Percentiles rank a stretch among this genome's conserved stretches.
These are phyloP conservation scores for Vaccinium corymbosum DNA, from an alignment of 148 eudicot genomes.

Conservation along the genomic window DNA sequence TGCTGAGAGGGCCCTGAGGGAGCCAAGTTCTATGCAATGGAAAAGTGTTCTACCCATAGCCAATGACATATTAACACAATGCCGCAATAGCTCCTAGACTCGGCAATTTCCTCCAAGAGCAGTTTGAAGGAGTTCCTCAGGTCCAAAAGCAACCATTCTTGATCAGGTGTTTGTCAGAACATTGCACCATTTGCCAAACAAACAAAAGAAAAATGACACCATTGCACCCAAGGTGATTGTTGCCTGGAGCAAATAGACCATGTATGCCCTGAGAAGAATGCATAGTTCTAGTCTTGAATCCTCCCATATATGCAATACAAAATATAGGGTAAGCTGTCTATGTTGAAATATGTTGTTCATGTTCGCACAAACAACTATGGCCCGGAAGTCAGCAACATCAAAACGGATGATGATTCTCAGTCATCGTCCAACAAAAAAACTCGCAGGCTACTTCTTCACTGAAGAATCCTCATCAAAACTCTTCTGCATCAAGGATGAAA, in stretches of 20 bases:
- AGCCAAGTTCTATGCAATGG: neutral
- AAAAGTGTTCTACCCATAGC: neutral
- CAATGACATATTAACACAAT: neutral
- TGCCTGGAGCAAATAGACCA: neutral
- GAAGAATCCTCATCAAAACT: too few species aligned
- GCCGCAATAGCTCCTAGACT: neutral
- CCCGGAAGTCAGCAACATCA: too few species aligned
- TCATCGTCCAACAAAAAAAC: too few species aligned
- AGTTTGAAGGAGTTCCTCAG: conserved; percentile 1
- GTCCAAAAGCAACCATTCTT: neutral
- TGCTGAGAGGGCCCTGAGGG: neutral
- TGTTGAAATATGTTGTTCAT: too few species aligned
- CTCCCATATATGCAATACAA: too few species aligned
- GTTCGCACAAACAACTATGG: too few species aligned
- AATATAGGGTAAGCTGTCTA: too few species aligned
- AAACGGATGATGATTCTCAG: too few species aligned
- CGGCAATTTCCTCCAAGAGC: neutral
- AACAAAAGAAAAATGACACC: neutral
- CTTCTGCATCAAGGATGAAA: too few species aligned
- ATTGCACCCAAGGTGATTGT: neutral
- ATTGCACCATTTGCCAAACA: too few species aligned
- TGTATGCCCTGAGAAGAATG: neutral
- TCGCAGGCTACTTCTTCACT: too few species aligned
- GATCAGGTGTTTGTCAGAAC: neutral
- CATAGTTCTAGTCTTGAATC: neutral